These are phyloP conservation scores for Apium graveolens DNA, from an alignment of 129 eudicot genomes.

Conservation along the genomic window DNA sequence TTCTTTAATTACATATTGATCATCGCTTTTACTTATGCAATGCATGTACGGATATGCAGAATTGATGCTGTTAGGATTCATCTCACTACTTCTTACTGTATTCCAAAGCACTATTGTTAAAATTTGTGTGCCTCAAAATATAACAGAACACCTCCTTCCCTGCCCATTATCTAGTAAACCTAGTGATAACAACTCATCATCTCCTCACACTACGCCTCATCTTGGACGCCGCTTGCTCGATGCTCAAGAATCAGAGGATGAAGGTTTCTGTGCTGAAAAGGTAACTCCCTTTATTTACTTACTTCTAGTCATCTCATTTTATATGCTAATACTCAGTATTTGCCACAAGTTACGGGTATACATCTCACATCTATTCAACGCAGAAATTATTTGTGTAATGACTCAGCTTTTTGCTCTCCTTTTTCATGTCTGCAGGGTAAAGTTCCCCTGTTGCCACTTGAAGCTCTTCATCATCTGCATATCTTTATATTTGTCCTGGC, in stretches of 20 bases:
- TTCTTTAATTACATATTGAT: not conserved
- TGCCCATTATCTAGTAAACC: constrained; percentile 28
- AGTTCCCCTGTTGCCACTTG: constrained; percentile 70
- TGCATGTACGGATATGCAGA: constrained; percentile 30
- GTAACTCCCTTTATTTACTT: constrained; percentile 17
- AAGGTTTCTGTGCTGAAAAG: constrained; percentile 49
- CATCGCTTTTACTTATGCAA: not conserved
- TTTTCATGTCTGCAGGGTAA: constrained; percentile 34
- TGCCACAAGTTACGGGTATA: not conserved
- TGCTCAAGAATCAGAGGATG: constrained; percentile 17
- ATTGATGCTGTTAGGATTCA: constrained; percentile 88
- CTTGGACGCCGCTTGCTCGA: constrained; percentile 39
- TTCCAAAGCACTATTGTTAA: constrained; percentile 59
- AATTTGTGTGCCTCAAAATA: constrained; percentile 48
- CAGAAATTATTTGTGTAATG: not conserved
- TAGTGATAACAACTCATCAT: constrained; percentile 7
- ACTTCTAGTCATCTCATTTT: not conserved
- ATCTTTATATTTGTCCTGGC: constrained; percentile 91
- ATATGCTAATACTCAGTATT: not conserved
- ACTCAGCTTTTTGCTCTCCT: too few relatives aligned
- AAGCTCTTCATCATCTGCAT: constrained; percentile 88
- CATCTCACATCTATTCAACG: not conserved
- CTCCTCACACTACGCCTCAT: constrained; percentile 24
- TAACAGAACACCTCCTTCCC: constrained; percentile 51
- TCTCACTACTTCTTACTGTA: constrained; percentile 79